A percentile compares a stretch with the other conserved stretches of the same genome.
phyloP scores from a whole-genome alignment of 1,139 yeast species.

The Nakaseomyces sp. region DNA sequence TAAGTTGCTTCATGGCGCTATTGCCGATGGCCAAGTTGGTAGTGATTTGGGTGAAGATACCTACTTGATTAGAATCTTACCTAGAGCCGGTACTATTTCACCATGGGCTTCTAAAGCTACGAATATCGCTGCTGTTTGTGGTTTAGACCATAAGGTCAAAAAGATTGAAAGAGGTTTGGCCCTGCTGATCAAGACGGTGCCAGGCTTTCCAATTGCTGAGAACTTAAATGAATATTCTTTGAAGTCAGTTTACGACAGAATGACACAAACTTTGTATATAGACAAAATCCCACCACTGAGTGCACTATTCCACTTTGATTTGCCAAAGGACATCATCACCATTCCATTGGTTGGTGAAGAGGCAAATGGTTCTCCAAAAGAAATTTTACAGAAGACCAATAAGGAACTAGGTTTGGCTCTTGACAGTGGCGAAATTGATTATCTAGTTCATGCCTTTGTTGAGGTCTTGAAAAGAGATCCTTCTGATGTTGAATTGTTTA shows the following conservation, averaged over 20 bases:
- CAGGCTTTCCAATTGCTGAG: constrained; percentile 55
- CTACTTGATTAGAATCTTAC: constrained; percentile 66
- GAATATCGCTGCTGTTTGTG: constrained; percentile 84
- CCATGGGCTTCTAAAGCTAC: constrained; percentile 99
- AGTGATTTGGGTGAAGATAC: constrained; percentile 41
- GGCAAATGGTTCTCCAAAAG: constrained; percentile 37
- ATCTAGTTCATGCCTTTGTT: constrained; percentile 71
- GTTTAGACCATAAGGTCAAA: constrained; percentile 57
- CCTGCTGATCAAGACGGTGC: constrained; percentile 57
- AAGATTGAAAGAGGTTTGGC: constrained; percentile 90
- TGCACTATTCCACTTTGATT: constrained; percentile 68
- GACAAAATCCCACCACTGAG: constrained; percentile 52
- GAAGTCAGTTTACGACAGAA: constrained; percentile 77
- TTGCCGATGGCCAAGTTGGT: constrained; percentile 20
- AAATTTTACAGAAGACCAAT: constrained; percentile 67
- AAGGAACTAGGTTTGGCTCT: constrained; percentile 81
- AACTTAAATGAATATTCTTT: constrained; percentile 48
- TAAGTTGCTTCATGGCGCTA: constrained; percentile 40
- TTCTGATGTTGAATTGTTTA: constrained; percentile 93
- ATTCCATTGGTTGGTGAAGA: constrained; percentile 45
- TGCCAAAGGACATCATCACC: constrained; percentile 77
- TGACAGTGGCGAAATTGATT: constrained; percentile 86
- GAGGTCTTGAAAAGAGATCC: constrained; percentile 78
- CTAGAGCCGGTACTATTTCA: constrained; percentile 92
- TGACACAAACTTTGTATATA: constrained; percentile 74